These are phyloP conservation scores for Magnaporthales sp. DNA, from an alignment of 2,329 filamentous ascomycete species.

Conservation along the genomic window DNA sequence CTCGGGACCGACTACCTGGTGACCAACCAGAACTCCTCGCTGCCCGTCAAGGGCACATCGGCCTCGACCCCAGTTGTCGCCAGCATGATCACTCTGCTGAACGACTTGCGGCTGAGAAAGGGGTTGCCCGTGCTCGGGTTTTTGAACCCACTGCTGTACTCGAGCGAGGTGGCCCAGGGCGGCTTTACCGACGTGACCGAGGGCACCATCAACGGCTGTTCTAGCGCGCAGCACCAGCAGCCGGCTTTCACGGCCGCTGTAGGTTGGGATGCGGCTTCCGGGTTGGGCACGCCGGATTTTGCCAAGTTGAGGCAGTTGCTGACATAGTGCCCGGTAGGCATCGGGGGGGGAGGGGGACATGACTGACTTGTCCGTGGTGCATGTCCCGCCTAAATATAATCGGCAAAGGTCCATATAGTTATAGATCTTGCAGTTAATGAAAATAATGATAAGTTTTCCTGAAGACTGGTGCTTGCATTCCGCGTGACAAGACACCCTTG, in stretches of 20 bases:
- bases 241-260: constrained; percentile 13
- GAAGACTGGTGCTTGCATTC: too few species aligned
- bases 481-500: too few species aligned
- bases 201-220: constrained; percentile 25
- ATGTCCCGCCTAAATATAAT: too few species aligned
- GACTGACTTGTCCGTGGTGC: too few species aligned
- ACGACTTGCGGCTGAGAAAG: constrained; percentile 49
- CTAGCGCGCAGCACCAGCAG: neutral
- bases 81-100: constrained; percentile 54
- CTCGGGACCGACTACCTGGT: constrained; percentile 16
- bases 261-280: constrained; percentile 15
- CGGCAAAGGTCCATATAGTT: too few species aligned
- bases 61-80: constrained; percentile 56
- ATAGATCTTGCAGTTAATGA: too few species aligned
- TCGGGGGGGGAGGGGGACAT: too few species aligned
- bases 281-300: constrained; percentile 14
- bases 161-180: constrained; percentile 13
- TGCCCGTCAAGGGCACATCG: constrained; percentile 26
- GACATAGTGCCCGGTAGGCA: neutral
- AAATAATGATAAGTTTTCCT: too few species aligned
- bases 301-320: constrained; percentile 10
- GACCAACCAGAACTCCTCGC: constrained; percentile 20
- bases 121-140: constrained; percentile 47
- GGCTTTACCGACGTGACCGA: constrained; percentile 27
- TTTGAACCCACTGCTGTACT: constrained; percentile 54